These are phyloP conservation scores for Myochromella boudieri DNA, from an alignment of 768 basidiomycete genomes.

Conservation along the genomic window DNA sequence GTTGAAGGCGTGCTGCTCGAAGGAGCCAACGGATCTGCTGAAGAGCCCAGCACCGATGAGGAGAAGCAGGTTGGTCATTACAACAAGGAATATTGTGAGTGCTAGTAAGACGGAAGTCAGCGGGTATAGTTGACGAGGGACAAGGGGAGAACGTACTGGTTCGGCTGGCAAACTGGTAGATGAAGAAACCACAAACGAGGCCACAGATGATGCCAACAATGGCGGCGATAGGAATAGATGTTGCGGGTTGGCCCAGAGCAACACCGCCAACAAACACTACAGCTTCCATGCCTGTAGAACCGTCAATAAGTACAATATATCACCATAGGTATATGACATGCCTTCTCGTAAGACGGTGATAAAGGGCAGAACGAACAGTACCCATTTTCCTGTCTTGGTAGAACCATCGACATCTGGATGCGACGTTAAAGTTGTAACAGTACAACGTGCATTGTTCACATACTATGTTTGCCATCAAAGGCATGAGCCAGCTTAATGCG, in stretches of 20 bases:
- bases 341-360: conserved; percentile 95
- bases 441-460: background rate
- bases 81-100: conserved; percentile 82
- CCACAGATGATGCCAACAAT: conserved; percentile 85
- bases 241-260: conserved; percentile 78
- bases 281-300: conserved; percentile 69
- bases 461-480: conserved; percentile 51
- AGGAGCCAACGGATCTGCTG: conserved; percentile 71
- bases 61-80: conserved; percentile 89
- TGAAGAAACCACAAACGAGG: conserved; percentile 66
- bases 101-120: conserved; percentile 36
- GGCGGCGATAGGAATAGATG: conserved; percentile 87
- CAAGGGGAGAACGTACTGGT: conserved; percentile 45
- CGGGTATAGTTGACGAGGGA: background rate
- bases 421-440: background rate
- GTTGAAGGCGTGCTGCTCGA: conserved; percentile 70
- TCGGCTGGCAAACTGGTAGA: conserved; percentile 79
- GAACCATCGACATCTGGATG: conserved; percentile 44
- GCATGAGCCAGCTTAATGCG: conserved; percentile 81
- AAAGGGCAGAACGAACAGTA: conserved; percentile 85
- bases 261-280: conserved; percentile 95
- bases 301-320: background rate
- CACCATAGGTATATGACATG: conserved; percentile 11
- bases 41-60: conserved; percentile 95
- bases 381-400: conserved; percentile 71